Conservation (phyloP, 1,284 basidiomycete genomes). For the Rhodotorula sp. region DNA sequence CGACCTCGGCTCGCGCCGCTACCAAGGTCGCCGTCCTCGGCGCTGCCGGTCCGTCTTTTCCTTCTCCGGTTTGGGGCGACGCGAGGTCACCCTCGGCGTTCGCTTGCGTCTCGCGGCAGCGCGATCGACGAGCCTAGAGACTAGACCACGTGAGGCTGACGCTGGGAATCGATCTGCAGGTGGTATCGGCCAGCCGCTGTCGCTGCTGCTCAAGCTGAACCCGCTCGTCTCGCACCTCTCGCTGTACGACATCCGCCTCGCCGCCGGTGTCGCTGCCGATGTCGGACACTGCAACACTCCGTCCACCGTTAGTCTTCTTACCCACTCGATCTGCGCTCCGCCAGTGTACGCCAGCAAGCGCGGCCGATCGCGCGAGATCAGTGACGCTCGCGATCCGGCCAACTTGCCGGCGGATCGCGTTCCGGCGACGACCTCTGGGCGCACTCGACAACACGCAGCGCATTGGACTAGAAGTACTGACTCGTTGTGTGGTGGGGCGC, state of each 20-base stretch:
- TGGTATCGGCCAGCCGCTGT: conserved; percentile 62
- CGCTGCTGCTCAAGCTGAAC: conserved; percentile 82
- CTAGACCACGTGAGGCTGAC: background rate
- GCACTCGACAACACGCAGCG: background rate
- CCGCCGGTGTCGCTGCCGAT: conserved; percentile 89
- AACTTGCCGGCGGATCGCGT: no score
- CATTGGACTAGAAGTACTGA: background rate
- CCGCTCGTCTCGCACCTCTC: conserved; percentile 64
- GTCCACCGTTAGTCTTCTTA: conserved; percentile 53
- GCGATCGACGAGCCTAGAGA: no score
- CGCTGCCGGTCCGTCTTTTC: conserved; percentile 62
- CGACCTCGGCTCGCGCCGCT: conserved; percentile 68
- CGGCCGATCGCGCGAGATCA: background rate
- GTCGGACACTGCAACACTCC: conserved; percentile 89
- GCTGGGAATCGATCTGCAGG: background rate
- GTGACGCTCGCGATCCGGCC: background rate
- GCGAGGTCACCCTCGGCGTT: background rate
- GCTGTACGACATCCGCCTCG: conserved; percentile 87
- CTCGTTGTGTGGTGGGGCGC: conserved; percentile 52
- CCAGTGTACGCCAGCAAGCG: background rate
- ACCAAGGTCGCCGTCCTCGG: conserved; percentile 87
- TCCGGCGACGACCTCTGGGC: no score
- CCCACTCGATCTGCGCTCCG: background rate
- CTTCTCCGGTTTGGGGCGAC: background rate
- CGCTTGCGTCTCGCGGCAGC: no score